Evolutionary conservation across 2,329 filamentous ascomycete genomes (phyloP), one percentile per base, ranked within the genome.

Genomic region (Cladophialophora yegresii): DNA sequence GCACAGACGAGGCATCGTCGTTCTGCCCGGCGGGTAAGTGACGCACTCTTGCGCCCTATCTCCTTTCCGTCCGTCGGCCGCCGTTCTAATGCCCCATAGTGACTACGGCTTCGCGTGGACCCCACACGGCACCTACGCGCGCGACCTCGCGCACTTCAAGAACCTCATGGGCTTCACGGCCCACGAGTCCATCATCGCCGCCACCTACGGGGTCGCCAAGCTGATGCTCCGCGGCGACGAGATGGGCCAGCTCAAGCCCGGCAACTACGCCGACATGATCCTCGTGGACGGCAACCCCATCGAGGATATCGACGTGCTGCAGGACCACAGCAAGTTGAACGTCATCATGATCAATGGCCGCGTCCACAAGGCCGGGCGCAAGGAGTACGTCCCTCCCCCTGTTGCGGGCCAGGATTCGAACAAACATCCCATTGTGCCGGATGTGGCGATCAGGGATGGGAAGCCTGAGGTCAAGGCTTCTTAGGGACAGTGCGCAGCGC

Each of bases 71-170:
- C n/a, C n/a, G 3, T 28, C 26, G 26, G 26, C 26, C 26, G 26
- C n/a, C n/a, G n/a, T n/a, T n/a, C n/a, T n/a, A n/a, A n/a, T n/a
- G n/a, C n/a, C n/a, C n/a, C n/a, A 32, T 33, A 62, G 77, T 22
- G 79, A 82, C 65, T 83, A 81, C 54, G 79, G 80, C 2, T 82
- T 82, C 59, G 77, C 80, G 1, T 82, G 79, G 80, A 78, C 77
- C 0, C 80, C 79, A 0, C 80, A 82, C 50, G 80, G 80, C 7
- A 81, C 80, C 0, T 82, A 82, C 67, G 79, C 80, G 0, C 75
- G 77, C 1, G 81, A 83, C 60, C 73, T 82, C 3, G 77, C 75
- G 43, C 80, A 82, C 61, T 82, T 82, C 54, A 75, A 78, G 13
- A 78, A 80, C 10, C 72, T 80, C 0, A 71, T 82, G 4, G 78